Percentiles rank a stretch among this genome's conserved stretches.
Conservation (phyloP, 2,329 filamentous ascomycete species). For the Fusarium robinianum region DNA sequence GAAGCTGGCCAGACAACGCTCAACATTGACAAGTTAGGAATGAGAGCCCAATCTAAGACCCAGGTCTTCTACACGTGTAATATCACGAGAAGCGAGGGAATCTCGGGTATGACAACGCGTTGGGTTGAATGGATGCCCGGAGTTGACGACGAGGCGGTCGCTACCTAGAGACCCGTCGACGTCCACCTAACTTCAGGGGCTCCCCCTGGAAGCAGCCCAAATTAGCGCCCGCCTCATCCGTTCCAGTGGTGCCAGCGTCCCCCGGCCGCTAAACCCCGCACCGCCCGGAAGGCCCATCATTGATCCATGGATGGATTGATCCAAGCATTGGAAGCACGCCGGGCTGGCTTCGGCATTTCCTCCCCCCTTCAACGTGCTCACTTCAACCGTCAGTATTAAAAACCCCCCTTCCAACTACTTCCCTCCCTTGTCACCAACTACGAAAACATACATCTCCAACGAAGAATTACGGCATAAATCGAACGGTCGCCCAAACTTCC, state of each 20-base stretch:
- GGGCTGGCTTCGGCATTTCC: conserved; percentile 1
- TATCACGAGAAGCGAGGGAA: too few species aligned
- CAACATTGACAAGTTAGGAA: too few species aligned
- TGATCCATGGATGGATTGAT: conserved; percentile 3
- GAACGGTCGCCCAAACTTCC: too few species aligned
- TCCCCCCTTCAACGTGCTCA: background rate
- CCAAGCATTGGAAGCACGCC: conserved; percentile 25
- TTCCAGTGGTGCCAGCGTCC: conserved; percentile 26
- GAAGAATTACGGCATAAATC: too few species aligned
- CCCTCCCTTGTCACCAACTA: background rate
- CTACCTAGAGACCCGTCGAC: too few species aligned
- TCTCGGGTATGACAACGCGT: too few species aligned
- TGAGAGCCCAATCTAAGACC: too few species aligned
- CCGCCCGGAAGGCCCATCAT: conserved; percentile 18
- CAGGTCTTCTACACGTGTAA: too few species aligned
- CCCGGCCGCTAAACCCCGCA: conserved; percentile 32
- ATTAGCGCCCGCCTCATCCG: conserved; percentile 31
- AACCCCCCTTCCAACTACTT: conserved; percentile 2
- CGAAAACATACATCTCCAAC: too few species aligned
- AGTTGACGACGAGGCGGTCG: too few species aligned
- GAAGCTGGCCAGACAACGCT: too few species aligned
- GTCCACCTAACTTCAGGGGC: conserved; percentile 8
- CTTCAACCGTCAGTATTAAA: conserved; percentile 1
- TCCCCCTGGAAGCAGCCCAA: conserved; percentile 13
- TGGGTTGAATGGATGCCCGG: too few species aligned